Base-by-base conservation (phyloP, 345 rosid species). In the Firmiana major region DNA sequence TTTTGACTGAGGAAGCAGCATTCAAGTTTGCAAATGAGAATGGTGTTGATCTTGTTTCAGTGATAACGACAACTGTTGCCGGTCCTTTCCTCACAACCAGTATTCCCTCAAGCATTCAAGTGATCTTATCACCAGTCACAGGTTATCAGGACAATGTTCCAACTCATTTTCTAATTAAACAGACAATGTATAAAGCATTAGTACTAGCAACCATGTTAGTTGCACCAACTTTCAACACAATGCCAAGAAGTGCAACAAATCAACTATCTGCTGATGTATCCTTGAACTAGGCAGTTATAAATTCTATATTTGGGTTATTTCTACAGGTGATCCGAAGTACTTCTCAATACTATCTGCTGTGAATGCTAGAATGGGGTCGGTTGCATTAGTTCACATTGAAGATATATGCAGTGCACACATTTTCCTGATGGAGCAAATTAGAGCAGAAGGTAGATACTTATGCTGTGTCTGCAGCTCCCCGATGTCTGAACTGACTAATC, bases 1-100 rank as follows among this genome's bases (percentile, higher is more conserved):
- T 88, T 57, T 81, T 84, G 7, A 66, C 98, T 55, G 99, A 91
- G 78, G 91, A 88, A 77, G 90, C 92, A 77, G 96, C 99, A n/a
- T 90, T 91, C 77, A 77, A 78, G 65, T 93, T 83, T 83, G 94
- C 94, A 17, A 83, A 75, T 0, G 89, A 85, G 65, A 93, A 76
- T 24, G 88, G 85, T 24, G 79, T 95, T 40, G 88, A 88, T 77
- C 86, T 95, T 71, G 87, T 93, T 70, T 90, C 99, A 7, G 89
- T 87, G 38, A 85, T 91, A 73, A 83, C 96, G 65, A 75, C 94
- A 17, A 94, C 97, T 9, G 89, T 93, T 58, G 94, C 88, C 0
- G 97, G 98, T 63, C 89, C 94, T 38, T 91, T 90, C 75, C 85
- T 91, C 55, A 88, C 94, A 58, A 68, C 89, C 26, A 70, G 8